These are phyloP conservation scores for Xylariaceae sp. DNA, from an alignment of 2,329 filamentous ascomycete genomes.

Conservation along the genomic window DNA sequence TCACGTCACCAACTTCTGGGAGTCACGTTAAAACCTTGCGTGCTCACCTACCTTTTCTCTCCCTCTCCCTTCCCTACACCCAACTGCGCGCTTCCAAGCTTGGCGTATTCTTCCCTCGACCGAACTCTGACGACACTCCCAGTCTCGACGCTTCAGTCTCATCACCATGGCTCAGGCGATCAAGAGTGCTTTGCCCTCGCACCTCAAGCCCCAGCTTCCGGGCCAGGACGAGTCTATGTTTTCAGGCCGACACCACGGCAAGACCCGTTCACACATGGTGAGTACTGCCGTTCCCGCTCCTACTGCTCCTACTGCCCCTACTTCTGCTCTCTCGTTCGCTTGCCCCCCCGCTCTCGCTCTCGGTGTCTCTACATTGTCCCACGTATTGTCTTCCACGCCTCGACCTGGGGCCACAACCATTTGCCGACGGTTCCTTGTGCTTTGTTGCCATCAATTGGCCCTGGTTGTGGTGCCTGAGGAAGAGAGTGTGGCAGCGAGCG, in stretches of 20 bases:
- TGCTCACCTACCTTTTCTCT: conserved; percentile 21
- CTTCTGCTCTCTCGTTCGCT: background rate
- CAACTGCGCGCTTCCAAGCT: background rate
- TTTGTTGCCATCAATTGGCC: background rate
- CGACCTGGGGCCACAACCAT: conserved; percentile 10
- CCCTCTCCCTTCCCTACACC: background rate
- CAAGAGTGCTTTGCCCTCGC: conserved; percentile 73
- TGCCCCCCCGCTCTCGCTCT: background rate
- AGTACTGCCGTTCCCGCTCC: conserved; percentile 37
- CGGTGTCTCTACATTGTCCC: conserved; percentile 5
- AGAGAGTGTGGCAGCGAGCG: background rate
- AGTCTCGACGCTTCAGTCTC: conserved; percentile 4
- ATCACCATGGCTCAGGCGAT: conserved; percentile 59
- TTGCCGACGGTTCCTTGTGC: background rate
- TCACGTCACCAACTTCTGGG: conserved; percentile 16
- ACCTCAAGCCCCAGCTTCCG: conserved; percentile 62
- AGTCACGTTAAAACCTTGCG: conserved; percentile 20
- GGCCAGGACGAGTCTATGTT: conserved; percentile 44
- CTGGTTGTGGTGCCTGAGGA: background rate
- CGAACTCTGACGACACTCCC: conserved; percentile 5
- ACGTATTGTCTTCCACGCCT: conserved; percentile 3
- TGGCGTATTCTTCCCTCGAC: background rate
- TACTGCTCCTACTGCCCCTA: background rate
- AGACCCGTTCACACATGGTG: conserved; percentile 81
- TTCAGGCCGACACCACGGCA: conserved; percentile 68